Base-by-base conservation (phyloP, 1,284 basidiomycete species). In the Rhodotorula sp. region DNA sequence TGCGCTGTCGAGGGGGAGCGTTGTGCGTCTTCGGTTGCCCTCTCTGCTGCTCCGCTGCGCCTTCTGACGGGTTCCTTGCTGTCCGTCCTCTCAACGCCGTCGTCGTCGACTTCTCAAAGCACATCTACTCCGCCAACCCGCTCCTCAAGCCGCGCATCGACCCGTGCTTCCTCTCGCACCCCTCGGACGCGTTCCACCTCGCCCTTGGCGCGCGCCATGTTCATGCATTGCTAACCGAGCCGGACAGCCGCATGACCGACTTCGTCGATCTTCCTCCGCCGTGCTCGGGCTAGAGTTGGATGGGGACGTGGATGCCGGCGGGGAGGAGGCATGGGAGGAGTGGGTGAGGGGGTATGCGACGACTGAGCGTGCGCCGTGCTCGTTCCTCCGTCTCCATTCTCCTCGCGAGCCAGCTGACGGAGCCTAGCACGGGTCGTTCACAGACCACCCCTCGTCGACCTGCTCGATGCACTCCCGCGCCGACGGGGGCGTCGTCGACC, bases 81-180 rank as follows among this genome's bases (percentile, higher is more conserved):
- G n/a, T n/a, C n/a, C n/a, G n/a, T n/a, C n/a, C n/a, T n/a, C n/a
- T n/a, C n/a, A n/a, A n/a, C n/a, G n/a, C n/a, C n/a, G n/a, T n/a
- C n/a, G n/a, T n/a, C n/a, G n/a, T n/a, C n/a, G n/a, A n/a, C n/a
- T n/a, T n/a, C n/a, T n/a, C n/a, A n/a, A n/a, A 63, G 61, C 79
- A 80, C 61, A 84, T 90, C 82, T 85, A 82, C 69, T 86, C 84
- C 6, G 81, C 81, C 34, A 82, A 86, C 78, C 81, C 87, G 1
- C 88, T 88, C 81, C 82, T 83, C 22, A 74, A 80, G n/a, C 88
- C 89, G 0, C 69, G 80, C 22, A 89, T 90, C 80, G 86, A 90
- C 80, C 88, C 88, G 8, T 81, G 83, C 66, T 89, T 89, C 82
- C 85, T 88, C 21, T 41, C 53, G 4, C 61, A 62, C n/a, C 76